A percentile compares a stretch with the other conserved stretches of the same genome.
These are phyloP conservation scores for Rhinocladiella mackenziei DNA, from an alignment of 2,329 filamentous ascomycete genomes.

Conservation along the genomic window DNA sequence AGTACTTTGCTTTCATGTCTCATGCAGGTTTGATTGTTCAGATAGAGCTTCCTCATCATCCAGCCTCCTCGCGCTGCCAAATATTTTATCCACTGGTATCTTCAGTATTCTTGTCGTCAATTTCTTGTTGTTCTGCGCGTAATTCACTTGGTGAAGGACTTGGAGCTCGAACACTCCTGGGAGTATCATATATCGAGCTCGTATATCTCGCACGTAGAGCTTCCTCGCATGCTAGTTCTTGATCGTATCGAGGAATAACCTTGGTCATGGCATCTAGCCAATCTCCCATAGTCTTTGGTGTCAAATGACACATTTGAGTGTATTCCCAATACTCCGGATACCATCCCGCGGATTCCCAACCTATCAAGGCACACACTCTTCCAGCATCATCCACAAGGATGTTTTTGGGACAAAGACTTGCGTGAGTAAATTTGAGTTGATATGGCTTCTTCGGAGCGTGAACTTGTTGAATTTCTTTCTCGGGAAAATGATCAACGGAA, in stretches of 20 bases:
- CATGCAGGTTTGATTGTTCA: too few relatives aligned
- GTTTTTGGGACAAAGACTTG: slow-evolving; percentile 32
- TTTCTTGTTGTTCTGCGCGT: slow-evolving; percentile 22
- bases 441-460: slow-evolving; percentile 27
- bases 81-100: slow-evolving; percentile 25
- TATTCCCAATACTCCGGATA: slow-evolving; percentile 35
- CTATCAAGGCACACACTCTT: slow-evolving; percentile 30
- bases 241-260: slow-evolving; percentile 25
- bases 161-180: slow-evolving; percentile 24
- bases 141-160: slow-evolving; percentile 24
- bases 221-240: slow-evolving; percentile 26
- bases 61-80: too few relatives aligned
- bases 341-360: slow-evolving; percentile 34
- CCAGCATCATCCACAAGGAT: slow-evolving; percentile 31
- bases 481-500: slow-evolving; percentile 21
- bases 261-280: slow-evolving; percentile 27
- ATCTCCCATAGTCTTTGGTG: slow-evolving; percentile 22
- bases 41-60: too few relatives aligned
- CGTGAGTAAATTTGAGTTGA: slow-evolving; percentile 33
- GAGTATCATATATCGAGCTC: slow-evolving; percentile 25
- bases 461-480: slow-evolving; percentile 23
- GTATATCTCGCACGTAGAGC: slow-evolving; percentile 22
- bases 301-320: slow-evolving; percentile 30
- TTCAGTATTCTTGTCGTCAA: slow-evolving; percentile 28
- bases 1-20: too few relatives aligned